These are phyloP conservation scores for Solanum etuberosum DNA, from an alignment of 257 asterid species.

Conservation along the genomic window DNA sequence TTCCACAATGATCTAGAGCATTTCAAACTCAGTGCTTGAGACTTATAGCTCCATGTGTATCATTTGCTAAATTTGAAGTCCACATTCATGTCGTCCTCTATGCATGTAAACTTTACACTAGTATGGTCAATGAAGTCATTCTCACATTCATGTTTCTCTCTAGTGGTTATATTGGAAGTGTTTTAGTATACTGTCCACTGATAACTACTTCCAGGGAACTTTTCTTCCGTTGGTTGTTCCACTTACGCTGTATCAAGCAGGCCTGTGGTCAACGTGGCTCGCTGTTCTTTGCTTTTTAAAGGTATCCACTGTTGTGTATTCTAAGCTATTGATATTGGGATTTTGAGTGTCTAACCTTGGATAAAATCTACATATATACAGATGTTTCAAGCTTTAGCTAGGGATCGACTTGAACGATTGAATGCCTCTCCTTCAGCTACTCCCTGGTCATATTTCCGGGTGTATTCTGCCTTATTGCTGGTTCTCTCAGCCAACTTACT, in stretches of 20 bases:
- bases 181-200: not conserved
- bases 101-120: not conserved
- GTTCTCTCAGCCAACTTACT: constrained; percentile 65
- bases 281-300: constrained; percentile 74
- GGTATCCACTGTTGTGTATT: constrained; percentile 28
- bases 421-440: constrained; percentile 90
- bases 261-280: constrained; percentile 82
- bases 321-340: not conserved
- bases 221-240: constrained; percentile 88
- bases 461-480: constrained; percentile 71
- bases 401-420: constrained; percentile 91
- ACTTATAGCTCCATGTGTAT: not conserved
- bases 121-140: not conserved
- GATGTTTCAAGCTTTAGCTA: constrained; percentile 97
- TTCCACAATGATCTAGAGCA: not conserved
- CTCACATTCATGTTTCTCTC: not conserved
- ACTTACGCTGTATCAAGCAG: constrained; percentile 64
- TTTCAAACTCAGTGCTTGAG: not conserved
- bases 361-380: constrained; percentile 10
- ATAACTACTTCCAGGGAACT: constrained; percentile 60
- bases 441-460: constrained; percentile 86
- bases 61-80: not conserved
- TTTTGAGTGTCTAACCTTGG: not conserved
- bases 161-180: not conserved
- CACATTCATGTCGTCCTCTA: not conserved